Evolutionary conservation across 306 rosid genomes (phyloP).

Genomic region (Lathyrus aphaca): DNA sequence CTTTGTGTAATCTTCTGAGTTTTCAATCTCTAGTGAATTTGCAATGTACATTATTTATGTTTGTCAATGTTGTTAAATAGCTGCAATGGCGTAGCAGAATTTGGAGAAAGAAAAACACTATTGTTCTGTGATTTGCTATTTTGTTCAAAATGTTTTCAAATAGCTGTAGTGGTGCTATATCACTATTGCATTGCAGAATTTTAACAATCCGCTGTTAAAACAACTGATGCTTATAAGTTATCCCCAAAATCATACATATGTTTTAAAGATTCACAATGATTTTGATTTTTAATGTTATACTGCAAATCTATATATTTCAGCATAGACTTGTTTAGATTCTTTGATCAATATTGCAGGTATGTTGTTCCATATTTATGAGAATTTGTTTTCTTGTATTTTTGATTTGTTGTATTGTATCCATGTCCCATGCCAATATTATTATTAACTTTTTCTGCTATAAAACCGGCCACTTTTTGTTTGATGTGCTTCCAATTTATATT

Average conservation of each 20-base stretch:
- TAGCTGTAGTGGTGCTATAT: too few species aligned
- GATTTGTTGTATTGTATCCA: neutral
- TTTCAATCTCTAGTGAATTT: neutral
- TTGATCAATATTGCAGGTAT: neutral
- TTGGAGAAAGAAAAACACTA: too few species aligned
- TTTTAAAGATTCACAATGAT: neutral
- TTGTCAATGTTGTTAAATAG: neutral
- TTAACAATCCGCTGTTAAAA: too few species aligned
- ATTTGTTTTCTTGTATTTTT: neutral
- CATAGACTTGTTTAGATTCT: neutral
- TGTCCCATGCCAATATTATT: neutral
- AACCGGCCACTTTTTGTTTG: neutral
- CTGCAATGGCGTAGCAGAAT: too few species aligned
- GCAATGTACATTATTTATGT: constrained; percentile 6
- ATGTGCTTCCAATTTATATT: neutral
- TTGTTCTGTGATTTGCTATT: too few species aligned
- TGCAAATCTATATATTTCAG: neutral
- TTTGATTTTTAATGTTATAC: neutral
- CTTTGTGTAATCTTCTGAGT: neutral
- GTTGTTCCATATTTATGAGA: neutral
- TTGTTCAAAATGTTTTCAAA: too few species aligned
- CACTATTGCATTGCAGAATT: too few species aligned
- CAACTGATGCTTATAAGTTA: neutral
- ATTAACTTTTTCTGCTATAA: neutral
- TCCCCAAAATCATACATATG: neutral